Evolutionary conservation across 2,329 filamentous ascomycete species (phyloP).

Genomic region (Graphilbum ipis-grandicollis): DNA sequence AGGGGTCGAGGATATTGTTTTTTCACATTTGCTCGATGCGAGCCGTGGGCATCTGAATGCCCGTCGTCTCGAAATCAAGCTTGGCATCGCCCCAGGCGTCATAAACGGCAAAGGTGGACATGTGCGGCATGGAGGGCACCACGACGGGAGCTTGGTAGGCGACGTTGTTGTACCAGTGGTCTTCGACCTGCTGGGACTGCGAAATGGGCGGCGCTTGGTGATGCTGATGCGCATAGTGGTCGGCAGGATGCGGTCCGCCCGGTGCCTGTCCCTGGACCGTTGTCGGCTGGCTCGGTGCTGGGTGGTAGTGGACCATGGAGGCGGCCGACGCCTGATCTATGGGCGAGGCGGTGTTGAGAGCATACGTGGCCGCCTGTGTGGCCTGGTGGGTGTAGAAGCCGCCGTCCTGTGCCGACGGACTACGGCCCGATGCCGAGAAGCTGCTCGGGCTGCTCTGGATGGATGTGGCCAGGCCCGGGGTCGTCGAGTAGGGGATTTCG

Average conservation of each 20-base stretch:
- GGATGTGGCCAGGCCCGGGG: slow-evolving; percentile 26
- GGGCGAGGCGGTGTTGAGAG: slow-evolving; percentile 28
- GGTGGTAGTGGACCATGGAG: slow-evolving; percentile 21
- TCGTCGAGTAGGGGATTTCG: slow-evolving; percentile 32
- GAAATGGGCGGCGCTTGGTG: not conserved
- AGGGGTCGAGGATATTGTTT: too few species aligned
- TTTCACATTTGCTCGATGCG: slow-evolving; percentile 37
- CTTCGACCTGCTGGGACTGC: slow-evolving; percentile 15
- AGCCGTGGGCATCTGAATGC: slow-evolving; percentile 41
- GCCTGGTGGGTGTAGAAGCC: slow-evolving; percentile 40
- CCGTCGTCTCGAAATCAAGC: slow-evolving; percentile 38
- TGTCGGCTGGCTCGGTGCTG: slow-evolving; percentile 19
- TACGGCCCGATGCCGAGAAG: slow-evolving; percentile 35
- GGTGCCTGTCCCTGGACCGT: slow-evolving; percentile 18
- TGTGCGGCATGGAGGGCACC: slow-evolving; percentile 33
- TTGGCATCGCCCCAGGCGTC: slow-evolving; percentile 34
- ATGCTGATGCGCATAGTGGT: slow-evolving; percentile 12
- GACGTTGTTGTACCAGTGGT: slow-evolving; percentile 32
- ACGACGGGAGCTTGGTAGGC: slow-evolving; percentile 41
- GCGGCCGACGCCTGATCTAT: slow-evolving; percentile 21
- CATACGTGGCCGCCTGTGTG: slow-evolving; percentile 27
- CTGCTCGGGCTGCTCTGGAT: slow-evolving; percentile 44
- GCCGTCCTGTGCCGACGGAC: slow-evolving; percentile 33
- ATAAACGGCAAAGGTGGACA: slow-evolving; percentile 32
- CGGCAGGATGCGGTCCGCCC: not conserved